Base-by-base conservation (phyloP, 495 filamentous ascomycete species). In the Pyronema omphalodes region DNA sequence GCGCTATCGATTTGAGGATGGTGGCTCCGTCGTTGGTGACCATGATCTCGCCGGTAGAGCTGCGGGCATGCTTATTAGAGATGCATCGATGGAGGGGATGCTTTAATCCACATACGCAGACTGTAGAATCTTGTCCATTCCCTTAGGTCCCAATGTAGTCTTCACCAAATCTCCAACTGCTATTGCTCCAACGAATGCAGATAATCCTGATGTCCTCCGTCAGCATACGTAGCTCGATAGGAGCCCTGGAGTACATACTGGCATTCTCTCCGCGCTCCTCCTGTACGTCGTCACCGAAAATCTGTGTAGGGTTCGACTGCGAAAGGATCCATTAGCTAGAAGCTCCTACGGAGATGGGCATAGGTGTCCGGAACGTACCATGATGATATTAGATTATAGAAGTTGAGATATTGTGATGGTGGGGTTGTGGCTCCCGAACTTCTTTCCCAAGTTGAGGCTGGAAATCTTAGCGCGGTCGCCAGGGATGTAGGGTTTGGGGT, bases 211-310 rank as follows among this genome's bases (percentile, higher is more conserved):
- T 39, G 9, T 11, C n/a, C 44, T 14, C 3, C 33, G 15, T 49
- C 33, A 53, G 12, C 53, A 46, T 19, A 11, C 44, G n/a, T 29
- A 29, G 18, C 44, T 47, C 44, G 9, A 9, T 2, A 9, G 9
- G 23, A 19, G 33, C 40, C 34, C 46, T 17, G 48, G 48, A 35
- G 29, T 15, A 60, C 63, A 23, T 58, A 77, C 91, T 86, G 58
- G 91, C 91, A 82, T 98, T 98, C 73, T 98, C 91, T 62, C 91
- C 91, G 70, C 94, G 96, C 75, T 98, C 89, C 73, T 98, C 86
- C 51, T 81, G 88, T 54, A 93, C 88, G 68, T 93, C 91, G 69
- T 96, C 88, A 61, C 83, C 85, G 73, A 98, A 96, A 73, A 98
- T 98, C 69, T 98, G 91, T 48, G 88, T 95, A 60, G 91, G 89